phyloP scores from a whole-genome alignment of 176 grass and related monocot genomes.

The Oropetium thomaeum region DNA sequence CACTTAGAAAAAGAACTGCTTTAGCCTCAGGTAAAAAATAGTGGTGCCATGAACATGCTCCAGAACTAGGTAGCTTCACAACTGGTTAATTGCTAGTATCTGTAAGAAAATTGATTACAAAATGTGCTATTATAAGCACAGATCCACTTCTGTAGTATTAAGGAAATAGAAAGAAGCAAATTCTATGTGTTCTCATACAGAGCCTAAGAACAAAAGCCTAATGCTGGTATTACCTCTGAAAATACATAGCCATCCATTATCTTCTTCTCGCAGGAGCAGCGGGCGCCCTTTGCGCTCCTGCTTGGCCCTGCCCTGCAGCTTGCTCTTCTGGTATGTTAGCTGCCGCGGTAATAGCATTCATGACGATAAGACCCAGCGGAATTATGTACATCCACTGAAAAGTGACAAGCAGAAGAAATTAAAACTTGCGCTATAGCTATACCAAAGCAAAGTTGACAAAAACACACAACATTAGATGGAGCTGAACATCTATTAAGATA shows the following conservation, averaged over 20 bases:
- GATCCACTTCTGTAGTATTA: neutral
- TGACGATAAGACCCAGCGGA: slow-evolving; percentile 85
- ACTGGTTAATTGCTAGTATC: neutral
- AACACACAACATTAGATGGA: neutral
- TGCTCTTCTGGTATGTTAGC: slow-evolving; percentile 75
- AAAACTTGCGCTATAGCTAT: neutral
- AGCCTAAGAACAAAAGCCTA: neutral
- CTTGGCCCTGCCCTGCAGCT: slow-evolving; percentile 58
- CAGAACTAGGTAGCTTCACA: neutral
- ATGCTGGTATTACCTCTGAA: slow-evolving; percentile 21
- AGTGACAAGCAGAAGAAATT: slow-evolving; percentile 1
- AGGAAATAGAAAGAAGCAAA: neutral
- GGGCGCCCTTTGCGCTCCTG: slow-evolving; percentile 58
- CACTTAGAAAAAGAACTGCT: too few species aligned
- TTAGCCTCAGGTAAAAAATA: neutral
- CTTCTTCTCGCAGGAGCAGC: slow-evolving; percentile 73
- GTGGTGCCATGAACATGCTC: neutral
- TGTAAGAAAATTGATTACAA: neutral
- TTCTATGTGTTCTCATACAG: neutral
- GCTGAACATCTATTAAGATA: neutral
- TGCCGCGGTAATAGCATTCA: slow-evolving; percentile 93
- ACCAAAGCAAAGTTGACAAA: neutral
- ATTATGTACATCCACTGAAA: slow-evolving; percentile 99
- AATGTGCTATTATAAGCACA: neutral
- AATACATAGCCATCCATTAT: slow-evolving; percentile 46